Percentiles rank a stretch among this genome's conserved stretches.
phyloP scores from a whole-genome alignment of 805 yeast species.

The Yarrowia sp. region DNA sequence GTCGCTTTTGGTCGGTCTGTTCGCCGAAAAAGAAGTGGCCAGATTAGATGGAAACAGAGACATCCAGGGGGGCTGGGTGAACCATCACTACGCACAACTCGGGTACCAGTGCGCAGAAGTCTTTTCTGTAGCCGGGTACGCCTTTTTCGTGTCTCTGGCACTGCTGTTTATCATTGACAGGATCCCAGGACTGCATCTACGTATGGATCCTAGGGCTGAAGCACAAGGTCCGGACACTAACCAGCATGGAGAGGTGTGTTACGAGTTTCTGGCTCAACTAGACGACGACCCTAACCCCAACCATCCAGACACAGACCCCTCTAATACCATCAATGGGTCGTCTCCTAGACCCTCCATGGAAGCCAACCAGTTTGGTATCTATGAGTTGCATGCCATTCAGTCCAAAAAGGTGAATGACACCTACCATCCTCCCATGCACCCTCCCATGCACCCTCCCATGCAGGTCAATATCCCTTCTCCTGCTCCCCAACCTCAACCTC shows the following conservation, averaged over 20 bases:
- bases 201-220: slow-evolving; percentile 88
- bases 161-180: slow-evolving; percentile 71
- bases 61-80: slow-evolving; percentile 79
- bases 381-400: slow-evolving; percentile 29
- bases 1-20: slow-evolving; percentile 82
- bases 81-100: slow-evolving; percentile 80
- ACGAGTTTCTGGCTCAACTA: slow-evolving; percentile 17
- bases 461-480: slow-evolving; percentile 3
- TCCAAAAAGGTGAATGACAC: slow-evolving; percentile 13
- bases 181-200: slow-evolving; percentile 79
- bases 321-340: slow-evolving; percentile 15
- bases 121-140: slow-evolving; percentile 73
- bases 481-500: background rate
- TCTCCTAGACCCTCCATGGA: background rate
- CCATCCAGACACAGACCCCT: slow-evolving; percentile 9
- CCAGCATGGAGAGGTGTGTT: slow-evolving; percentile 76
- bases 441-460: slow-evolving; percentile 4
- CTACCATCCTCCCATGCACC: background rate
- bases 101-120: slow-evolving; percentile 89
- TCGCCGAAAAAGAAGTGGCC: slow-evolving; percentile 56
- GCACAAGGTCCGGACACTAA: slow-evolving; percentile 85
- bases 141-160: slow-evolving; percentile 73
- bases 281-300: slow-evolving; percentile 2
- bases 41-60: background rate
- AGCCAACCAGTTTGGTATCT: slow-evolving; percentile 11